Percentiles rank a stretch among this genome's conserved stretches.
Evolutionary conservation across 371 early-diverging fungal species (phyloP).

Genomic region (Coemansia sp.): DNA sequence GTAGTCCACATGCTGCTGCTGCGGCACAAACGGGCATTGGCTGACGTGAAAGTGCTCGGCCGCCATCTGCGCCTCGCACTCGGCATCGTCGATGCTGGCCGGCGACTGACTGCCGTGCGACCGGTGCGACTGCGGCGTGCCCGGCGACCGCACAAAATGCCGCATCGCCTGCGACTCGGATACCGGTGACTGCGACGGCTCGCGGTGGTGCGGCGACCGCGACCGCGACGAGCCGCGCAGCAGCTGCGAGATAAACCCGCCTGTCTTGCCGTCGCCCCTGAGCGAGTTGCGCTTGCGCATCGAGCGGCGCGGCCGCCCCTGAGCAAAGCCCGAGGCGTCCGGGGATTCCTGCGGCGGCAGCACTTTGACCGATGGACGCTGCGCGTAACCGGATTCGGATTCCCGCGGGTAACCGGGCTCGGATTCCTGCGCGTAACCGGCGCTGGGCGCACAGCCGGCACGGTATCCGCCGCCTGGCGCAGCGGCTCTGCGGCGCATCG

Average conservation of each 20-base stretch:
- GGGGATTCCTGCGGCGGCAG: constrained; percentile 4
- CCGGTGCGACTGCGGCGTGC: constrained; percentile 14
- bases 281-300: constrained; percentile 17
- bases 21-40: constrained; percentile 5
- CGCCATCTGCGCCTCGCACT: too few species aligned
- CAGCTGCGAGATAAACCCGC: constrained; percentile 45
- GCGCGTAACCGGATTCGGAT: background rate
- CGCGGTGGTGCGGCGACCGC: constrained; percentile 6
- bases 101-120: constrained; percentile 5
- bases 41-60: constrained; percentile 10
- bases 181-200: background rate
- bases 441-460: background rate
- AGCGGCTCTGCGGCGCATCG: constrained; percentile 12
- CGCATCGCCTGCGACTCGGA: background rate
- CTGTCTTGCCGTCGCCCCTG: constrained; percentile 16
- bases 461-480: background rate
- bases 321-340: too few species aligned
- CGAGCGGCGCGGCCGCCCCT: background rate
- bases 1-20: background rate
- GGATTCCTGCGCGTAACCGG: background rate
- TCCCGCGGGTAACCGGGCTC: background rate
- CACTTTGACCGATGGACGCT: constrained; percentile 13
- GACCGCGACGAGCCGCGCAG: constrained; percentile 21
- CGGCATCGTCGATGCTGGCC: constrained; percentile 1
- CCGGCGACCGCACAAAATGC: constrained; percentile 19